Base-by-base conservation (phyloP, 441 rosid genomes). In the Erodium chrysanthum region DNA sequence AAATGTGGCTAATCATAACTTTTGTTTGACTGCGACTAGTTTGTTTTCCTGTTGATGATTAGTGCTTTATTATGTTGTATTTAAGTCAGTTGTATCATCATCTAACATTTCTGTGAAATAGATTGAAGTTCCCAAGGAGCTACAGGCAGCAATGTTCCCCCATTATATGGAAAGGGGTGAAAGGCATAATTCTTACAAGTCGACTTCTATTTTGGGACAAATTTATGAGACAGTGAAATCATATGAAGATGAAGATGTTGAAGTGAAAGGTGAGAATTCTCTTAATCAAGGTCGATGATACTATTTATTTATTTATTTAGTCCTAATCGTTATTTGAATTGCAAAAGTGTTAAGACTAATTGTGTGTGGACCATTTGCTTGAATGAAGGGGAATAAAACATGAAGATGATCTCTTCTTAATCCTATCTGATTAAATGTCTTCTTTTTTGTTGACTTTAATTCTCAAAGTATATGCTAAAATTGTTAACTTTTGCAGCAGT, bases 151-250 rank as follows among this genome's bases (percentile, higher is more conserved):
- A 1, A 37, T 10, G 6, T 88, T 73, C 50, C 98, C 98, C 0
- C 89, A 84, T 68, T 76, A 84, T 76, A 84, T 94, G 96, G 89
- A 74, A 72, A 79, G 70, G 67, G 61, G 68, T 12, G 89, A 74
- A 72, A 79, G 70, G 67, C 64, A 68, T 12, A 9, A 0, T 7
- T 79, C 78, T 20, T 89, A 77, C 75, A 74, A 20, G 4, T 93
- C 98, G 18, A 75, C 75, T 14, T 91, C 96, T 6, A 71, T 93
- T 68, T 73, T 88, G 74, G 97, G 97, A 71, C n/a, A 46, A 35
- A 88, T 91, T 21, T 88, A 72, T 68, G 90, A 91, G 70, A 62
- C 5, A 15, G 91, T 85, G 14, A 69, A 40, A 66, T 68, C 76
- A 7, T 78, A 70, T 42, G 73, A 70, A 54, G 68, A 70, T 44